Evolutionary conservation across 2,329 filamentous ascomycete species (phyloP).

Genomic region (Botryotinia globosa): DNA sequence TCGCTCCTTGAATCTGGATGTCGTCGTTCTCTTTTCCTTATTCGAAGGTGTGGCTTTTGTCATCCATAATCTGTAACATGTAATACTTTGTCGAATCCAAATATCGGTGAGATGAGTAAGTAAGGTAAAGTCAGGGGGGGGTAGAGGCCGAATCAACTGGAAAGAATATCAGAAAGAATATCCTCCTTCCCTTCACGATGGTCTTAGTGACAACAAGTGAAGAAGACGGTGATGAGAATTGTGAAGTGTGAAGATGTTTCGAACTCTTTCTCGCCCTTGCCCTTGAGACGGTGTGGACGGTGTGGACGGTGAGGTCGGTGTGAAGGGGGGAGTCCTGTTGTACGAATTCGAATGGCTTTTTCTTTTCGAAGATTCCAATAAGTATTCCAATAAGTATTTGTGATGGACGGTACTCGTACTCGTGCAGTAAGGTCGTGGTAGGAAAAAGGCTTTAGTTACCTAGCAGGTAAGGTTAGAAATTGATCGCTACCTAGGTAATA

Average conservation of each 20-base stretch:
- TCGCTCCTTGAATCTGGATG: background rate
- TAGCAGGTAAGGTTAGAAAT: background rate
- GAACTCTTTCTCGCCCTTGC: background rate
- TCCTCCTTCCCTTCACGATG: background rate
- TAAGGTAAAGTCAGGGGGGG: background rate
- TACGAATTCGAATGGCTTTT: background rate
- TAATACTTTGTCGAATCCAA: background rate
- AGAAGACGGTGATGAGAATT: background rate
- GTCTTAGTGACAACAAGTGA: background rate
- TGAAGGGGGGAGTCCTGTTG: background rate
- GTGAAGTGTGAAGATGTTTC: background rate
- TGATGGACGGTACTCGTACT: background rate
- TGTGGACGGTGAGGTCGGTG: background rate
- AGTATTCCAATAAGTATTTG: background rate
- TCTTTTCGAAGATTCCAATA: background rate
- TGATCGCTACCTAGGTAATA: slow-evolving; percentile 10
- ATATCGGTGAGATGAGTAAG: background rate
- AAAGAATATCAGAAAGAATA: background rate
- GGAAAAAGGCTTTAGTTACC: background rate
- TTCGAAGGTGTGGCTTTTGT: background rate
- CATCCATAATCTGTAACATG: background rate
- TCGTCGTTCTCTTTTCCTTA: slow-evolving; percentile 1
- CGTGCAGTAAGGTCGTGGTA: background rate
- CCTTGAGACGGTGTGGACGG: slow-evolving; percentile 7
- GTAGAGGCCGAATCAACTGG: background rate